These are phyloP conservation scores for Pseudophaeomoniella oleicola DNA, from an alignment of 2,329 filamentous ascomycete genomes.

Conservation along the genomic window DNA sequence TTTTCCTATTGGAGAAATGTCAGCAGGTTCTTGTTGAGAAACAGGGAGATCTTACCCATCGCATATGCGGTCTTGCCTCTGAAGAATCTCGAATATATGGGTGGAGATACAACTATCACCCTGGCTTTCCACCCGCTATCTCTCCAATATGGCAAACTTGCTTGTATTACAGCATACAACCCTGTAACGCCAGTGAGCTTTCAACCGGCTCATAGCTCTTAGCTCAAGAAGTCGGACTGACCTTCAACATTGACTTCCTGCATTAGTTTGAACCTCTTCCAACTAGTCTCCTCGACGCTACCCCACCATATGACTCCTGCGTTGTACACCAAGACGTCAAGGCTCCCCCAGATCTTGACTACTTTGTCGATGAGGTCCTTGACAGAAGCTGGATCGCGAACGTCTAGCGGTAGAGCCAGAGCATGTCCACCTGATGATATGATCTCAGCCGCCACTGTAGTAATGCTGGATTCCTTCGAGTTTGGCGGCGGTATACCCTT, in stretches of 20 bases:
- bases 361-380: constrained; percentile 44
- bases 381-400: constrained; percentile 48
- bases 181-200: constrained; percentile 18
- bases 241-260: constrained; percentile 59
- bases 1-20: constrained; percentile 36
- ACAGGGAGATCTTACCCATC: constrained; percentile 26
- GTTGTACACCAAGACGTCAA: constrained; percentile 72
- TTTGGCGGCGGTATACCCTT: constrained; percentile 50
- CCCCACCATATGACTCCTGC: constrained; percentile 78
- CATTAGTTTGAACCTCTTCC: constrained; percentile 67
- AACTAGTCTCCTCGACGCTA: constrained; percentile 54
- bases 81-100: constrained; percentile 76
- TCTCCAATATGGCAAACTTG: constrained; percentile 50
- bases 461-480: constrained; percentile 60
- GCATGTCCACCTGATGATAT: constrained; percentile 47
- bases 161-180: constrained; percentile 58
- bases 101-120: constrained; percentile 67
- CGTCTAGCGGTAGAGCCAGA: constrained; percentile 55
- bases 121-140: constrained; percentile 41
- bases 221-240: too few species aligned
- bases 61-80: constrained; percentile 77
- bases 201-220: not conserved
- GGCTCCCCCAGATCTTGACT: constrained; percentile 41
- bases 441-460: constrained; percentile 65
- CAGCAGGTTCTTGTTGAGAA: not conserved